Base-by-base conservation (phyloP, 169 alveolate genomes). In the Plasmodium blacklocki region DNA sequence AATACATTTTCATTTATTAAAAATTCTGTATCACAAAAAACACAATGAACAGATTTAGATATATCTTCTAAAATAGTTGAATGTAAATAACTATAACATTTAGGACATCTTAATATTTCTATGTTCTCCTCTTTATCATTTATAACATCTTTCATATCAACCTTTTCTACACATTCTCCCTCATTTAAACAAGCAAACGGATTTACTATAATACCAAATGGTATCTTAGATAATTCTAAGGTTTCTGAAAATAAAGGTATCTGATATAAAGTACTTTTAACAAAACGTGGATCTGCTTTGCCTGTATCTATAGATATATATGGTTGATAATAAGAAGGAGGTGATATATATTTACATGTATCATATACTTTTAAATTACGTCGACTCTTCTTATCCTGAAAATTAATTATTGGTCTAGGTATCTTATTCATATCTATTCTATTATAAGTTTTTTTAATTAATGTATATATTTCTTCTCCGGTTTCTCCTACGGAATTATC, bases 131-230 rank as follows among this genome's bases (percentile, higher is more conserved):
- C 93, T 45, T 67, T 39, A 62, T 91, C 93, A 26, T 92, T 93
- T 23, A 93, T 71, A 19, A 87, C 74, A 60, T 92, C 89, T 45
- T 88, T 75, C 76, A 93, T 74, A 76, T 94, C 93, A 5, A 94
- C 56, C 54, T 83, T 59, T 6, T 93, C 94, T 8, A 94, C 92
- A 2, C 49, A 14, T 14, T 71, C 86, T 19, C 93, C 94, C 29
- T 86, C 88, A 43, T 73, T 74, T 59, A 86, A 88, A 26, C 91
- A 74, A 3, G 96, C 96, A 72, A 94, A 94, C 6, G 96, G 96
- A 72, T 94, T 94, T 4, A 94, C 95, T 12, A 94, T 78, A 23
- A 86, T 92, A 26, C 94, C 96, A 64, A 94, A 86, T 4, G 95
- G 96, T 32, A 94, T 88, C 26, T 70, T 88, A 15, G 93, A 86